phyloP scores from a whole-genome alignment of 208 protist species.

The Spongospora subterranea region DNA sequence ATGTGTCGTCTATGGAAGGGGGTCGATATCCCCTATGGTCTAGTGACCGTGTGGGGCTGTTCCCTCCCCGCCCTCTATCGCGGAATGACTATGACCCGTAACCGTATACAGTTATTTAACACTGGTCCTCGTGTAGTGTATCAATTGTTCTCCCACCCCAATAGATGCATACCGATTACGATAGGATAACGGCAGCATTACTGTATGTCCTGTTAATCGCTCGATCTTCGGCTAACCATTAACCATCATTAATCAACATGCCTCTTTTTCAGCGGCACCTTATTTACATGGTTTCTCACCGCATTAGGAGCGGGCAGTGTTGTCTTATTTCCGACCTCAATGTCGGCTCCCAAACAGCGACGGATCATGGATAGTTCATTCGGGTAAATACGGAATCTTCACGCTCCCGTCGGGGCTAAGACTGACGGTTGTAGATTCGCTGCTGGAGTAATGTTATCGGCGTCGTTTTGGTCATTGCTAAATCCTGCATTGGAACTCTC shows the following conservation, averaged over 20 bases:
- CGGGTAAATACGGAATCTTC: background rate
- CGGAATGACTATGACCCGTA: background rate
- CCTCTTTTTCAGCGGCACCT: slow-evolving; percentile 59
- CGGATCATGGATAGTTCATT: background rate
- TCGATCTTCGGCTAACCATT: background rate
- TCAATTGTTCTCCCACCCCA: background rate
- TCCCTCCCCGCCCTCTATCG: too few relatives aligned
- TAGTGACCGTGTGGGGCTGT: too few relatives aligned
- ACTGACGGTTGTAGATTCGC: slow-evolving; percentile 58
- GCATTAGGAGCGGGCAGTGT: slow-evolving; percentile 61
- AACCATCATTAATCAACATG: background rate
- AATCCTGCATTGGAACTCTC: slow-evolving; percentile 57
- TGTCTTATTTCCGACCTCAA: background rate
- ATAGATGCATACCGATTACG: background rate
- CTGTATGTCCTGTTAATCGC: background rate
- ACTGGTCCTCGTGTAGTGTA: background rate
- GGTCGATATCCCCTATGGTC: too few relatives aligned
- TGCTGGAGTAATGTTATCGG: slow-evolving; percentile 65
- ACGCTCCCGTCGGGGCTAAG: background rate
- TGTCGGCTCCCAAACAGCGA: background rate
- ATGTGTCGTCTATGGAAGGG: too few relatives aligned
- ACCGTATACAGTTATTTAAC: background rate
- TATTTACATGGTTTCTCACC: slow-evolving; percentile 70
- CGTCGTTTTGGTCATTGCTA: slow-evolving; percentile 69
- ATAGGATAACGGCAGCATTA: background rate